A percentile compares a stretch with the other conserved stretches of the same genome.
These are phyloP conservation scores for Penicillium sp. DNA, from an alignment of 2,329 filamentous ascomycete species.

Conservation along the genomic window DNA sequence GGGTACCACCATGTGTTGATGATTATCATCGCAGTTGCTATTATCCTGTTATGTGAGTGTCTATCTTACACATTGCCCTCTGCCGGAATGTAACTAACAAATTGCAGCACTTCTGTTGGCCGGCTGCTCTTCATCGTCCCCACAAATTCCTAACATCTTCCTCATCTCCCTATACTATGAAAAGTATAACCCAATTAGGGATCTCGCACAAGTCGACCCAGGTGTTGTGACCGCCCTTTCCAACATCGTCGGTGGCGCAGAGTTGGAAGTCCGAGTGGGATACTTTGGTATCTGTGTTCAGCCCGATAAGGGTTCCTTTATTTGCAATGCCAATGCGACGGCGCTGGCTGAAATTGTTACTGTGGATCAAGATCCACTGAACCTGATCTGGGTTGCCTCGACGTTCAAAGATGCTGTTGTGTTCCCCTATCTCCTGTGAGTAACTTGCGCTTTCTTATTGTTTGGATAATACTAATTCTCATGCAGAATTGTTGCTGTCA, in stretches of 20 bases:
- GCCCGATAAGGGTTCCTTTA: slow-evolving; percentile 82
- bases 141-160: slow-evolving; percentile 92
- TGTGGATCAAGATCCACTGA: slow-evolving; percentile 91
- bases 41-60: slow-evolving; percentile 87
- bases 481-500: slow-evolving; percentile 86
- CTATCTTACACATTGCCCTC: background rate
- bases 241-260: slow-evolving; percentile 83
- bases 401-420: slow-evolving; percentile 99
- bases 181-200: slow-evolving; percentile 75
- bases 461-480: slow-evolving; percentile 5
- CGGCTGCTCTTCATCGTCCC: slow-evolving; percentile 94
- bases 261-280: slow-evolving; percentile 85
- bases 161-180: slow-evolving; percentile 97
- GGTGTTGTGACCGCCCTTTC: slow-evolving; percentile 80
- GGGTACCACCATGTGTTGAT: slow-evolving; percentile 87
- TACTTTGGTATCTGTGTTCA: slow-evolving; percentile 98
- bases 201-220: slow-evolving; percentile 86
- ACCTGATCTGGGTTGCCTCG: slow-evolving; percentile 92
- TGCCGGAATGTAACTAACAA: slow-evolving; percentile 22
- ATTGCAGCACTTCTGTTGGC: slow-evolving; percentile 79
- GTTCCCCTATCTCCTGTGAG: slow-evolving; percentile 92
- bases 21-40: slow-evolving; percentile 90
- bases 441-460: slow-evolving; percentile 17
- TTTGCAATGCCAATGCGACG: slow-evolving; percentile 97
- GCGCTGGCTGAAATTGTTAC: slow-evolving; percentile 84